Evolutionary conservation across 2,329 filamentous ascomycete species (phyloP).

Genomic region (Aspergillus ochraceoroseus): DNA sequence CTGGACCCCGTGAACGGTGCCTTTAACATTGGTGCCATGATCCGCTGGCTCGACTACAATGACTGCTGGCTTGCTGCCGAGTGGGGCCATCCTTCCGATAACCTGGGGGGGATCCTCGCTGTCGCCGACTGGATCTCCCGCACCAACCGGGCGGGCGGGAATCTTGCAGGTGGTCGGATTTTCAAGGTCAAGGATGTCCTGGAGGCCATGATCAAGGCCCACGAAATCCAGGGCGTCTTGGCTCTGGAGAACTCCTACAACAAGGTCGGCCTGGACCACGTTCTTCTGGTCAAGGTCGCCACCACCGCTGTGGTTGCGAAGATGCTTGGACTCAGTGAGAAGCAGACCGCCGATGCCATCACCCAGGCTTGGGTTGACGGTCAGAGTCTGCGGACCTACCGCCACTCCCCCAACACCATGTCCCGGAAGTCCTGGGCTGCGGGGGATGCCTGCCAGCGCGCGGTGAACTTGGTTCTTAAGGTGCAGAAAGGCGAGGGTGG

Average conservation of each 20-base stretch:
- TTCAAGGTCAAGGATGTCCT: conserved; percentile 86
- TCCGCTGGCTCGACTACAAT: conserved; percentile 99
- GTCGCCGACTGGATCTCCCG: conserved; percentile 97
- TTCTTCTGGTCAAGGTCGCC: conserved; percentile 96
- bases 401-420: conserved; percentile 98
- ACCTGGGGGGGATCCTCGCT: conserved; percentile 91
- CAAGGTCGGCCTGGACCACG: conserved; percentile 96
- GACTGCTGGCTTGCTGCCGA: conserved; percentile 99
- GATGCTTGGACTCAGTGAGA: conserved; percentile 83
- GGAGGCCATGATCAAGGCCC: conserved; percentile 97
- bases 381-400: conserved; percentile 91
- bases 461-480: conserved; percentile 85
- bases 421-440: conserved; percentile 98
- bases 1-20: conserved; percentile 92
- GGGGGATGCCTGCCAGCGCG: conserved; percentile 93
- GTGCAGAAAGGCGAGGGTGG: conserved; percentile 87
- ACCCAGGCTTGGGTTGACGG: conserved; percentile 98
- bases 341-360: conserved; percentile 90
- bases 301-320: conserved; percentile 90
- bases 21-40: conserved; percentile 99
- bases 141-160: conserved; percentile 81
- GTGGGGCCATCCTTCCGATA: conserved; percentile 98
- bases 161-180: conserved; percentile 65
- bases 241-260: conserved; percentile 98
- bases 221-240: conserved; percentile 96